Evolutionary conservation across 2,329 filamentous ascomycete genomes (phyloP), one percentile per base, ranked within the genome.

Genomic region (Fusarium sp.): DNA sequence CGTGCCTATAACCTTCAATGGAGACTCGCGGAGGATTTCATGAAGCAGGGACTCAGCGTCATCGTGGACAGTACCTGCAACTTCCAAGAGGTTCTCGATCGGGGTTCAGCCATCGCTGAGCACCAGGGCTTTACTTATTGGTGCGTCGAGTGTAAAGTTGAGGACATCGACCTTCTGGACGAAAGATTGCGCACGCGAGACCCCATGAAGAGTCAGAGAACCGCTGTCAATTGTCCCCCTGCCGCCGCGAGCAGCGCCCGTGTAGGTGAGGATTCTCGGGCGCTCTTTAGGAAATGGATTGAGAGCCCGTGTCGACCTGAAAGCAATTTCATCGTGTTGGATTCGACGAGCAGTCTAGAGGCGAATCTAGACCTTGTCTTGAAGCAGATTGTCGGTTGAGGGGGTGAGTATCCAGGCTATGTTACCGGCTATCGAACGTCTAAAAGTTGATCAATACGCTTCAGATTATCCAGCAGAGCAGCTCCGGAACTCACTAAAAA

Each of bases 51-150:
- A 2, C 70, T 71, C 13, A 72, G 63, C 63, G 78, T 84, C 69
- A 80, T 84, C 63, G 77, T 85, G 18, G 83, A 85, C 70, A 83
- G 82, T 64, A 78, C 79, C 33, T 85, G 82, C 75, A 83, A 83
- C 68, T 83, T 74, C 71, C 56, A 74, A 13, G 75, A 82, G 68
- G 71, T 79, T 3, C 65, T 84, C 31, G 77, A 81, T 18, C 45
- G 67, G 7, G 83, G 83, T 3, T 64, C 61, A 5, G 73, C 71
- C 8, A 77, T 83, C 3, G 80, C 82, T 2, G n/a, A 64, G 22
- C 20, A 63, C 20, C 52, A 71, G 45, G 66, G 67, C 5, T 75
- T 40, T 40, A 20, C 22, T 20, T 78, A 79, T 65, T 76, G 74
- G 72, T 83, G 83, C 38, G 72, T 84, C 20, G 81, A 83, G 69